Evolutionary conservation across 2,329 filamentous ascomycete species (phyloP), one percentile per base, ranked within the genome.

Genomic region (Aspergillus fumigatiaffinis): DNA sequence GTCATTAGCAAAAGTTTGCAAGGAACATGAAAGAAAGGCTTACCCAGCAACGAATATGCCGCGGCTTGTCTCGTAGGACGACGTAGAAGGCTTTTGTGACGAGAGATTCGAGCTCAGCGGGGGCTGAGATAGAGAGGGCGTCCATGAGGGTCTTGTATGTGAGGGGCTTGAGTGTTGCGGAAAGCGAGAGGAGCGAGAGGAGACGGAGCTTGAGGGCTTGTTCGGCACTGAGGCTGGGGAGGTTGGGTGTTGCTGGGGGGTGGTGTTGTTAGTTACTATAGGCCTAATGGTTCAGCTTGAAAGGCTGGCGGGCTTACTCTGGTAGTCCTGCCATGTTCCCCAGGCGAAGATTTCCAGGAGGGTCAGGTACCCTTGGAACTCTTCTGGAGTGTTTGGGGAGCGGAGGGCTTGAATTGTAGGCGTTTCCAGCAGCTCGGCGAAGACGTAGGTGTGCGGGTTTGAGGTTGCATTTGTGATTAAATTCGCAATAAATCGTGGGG

Each of bases 61-160:
- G 85, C 48, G 87, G 84, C 70, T 88, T 86, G 75, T 97, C 81
- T 8, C 96, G 85, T 75, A 99, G 94, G 66, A 99, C 96, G 59
- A 97, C 87, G 78, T 97, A 97, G 70, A 97, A 89, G 66, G 92
- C 89, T 41, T 87, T 86, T 65, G 93, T 94, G 64, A 97, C 86
- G 59, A 97, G 84, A 63, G 88, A 85, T 79, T 99, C 94, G 54
- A 99, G 85, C 48, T 90, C 85, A 46, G 88, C 82, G 25, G 84
- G 71, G 35, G 83, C 84, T 29, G 82, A 69, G 17, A 97, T 85
- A 54, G 82, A 84, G 48, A 99, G 85, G 0, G 83, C 80, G 6
- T 72, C 63, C 67, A 87, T 84, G 23, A 97, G 85, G 32, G 83
- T 79, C 21, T 79, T 70, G 77, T 99, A 99, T 52, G 84, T 88